Percentiles rank a stretch among this genome's conserved stretches.
Conservation (phyloP, 2,329 filamentous ascomycete species). For the Aureobasidium mangrovei region DNA sequence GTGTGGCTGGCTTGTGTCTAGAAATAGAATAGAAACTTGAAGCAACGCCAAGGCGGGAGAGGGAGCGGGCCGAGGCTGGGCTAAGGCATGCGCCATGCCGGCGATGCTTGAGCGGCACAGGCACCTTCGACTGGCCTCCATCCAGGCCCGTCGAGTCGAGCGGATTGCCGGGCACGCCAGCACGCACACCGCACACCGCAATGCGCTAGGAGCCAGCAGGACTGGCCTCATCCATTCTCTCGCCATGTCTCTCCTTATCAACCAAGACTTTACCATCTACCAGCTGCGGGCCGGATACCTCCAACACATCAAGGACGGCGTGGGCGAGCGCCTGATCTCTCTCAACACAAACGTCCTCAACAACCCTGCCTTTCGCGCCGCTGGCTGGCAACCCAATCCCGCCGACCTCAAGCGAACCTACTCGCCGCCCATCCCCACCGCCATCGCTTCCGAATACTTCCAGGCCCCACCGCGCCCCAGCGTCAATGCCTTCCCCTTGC, state of each 20-base stretch:
- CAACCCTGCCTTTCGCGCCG: conserved; percentile 71
- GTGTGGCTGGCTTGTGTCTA: background rate
- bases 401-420: conserved; percentile 74
- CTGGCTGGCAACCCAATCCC: conserved; percentile 68
- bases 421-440: conserved; percentile 77
- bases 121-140: too few species aligned
- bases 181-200: background rate
- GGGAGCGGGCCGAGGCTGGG: conserved; percentile 4
- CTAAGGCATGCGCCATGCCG: background rate
- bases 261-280: conserved; percentile 60
- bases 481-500: conserved; percentile 39
- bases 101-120: too few species aligned
- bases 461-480: conserved; percentile 56
- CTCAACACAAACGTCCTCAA: conserved; percentile 73
- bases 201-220: conserved; percentile 14
- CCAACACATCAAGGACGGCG: conserved; percentile 69
- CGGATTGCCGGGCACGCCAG: background rate
- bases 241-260: conserved; percentile 31
- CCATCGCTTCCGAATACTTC: conserved; percentile 70
- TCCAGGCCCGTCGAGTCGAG: too few species aligned
- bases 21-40: background rate
- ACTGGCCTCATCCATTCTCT: conserved; percentile 11
- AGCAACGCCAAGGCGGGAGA: background rate
- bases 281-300: conserved; percentile 75
- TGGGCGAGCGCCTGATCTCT: conserved; percentile 74